Evolutionary conservation across 805 yeast genomes (phyloP).

Genomic region (Pichia deserticola): DNA sequence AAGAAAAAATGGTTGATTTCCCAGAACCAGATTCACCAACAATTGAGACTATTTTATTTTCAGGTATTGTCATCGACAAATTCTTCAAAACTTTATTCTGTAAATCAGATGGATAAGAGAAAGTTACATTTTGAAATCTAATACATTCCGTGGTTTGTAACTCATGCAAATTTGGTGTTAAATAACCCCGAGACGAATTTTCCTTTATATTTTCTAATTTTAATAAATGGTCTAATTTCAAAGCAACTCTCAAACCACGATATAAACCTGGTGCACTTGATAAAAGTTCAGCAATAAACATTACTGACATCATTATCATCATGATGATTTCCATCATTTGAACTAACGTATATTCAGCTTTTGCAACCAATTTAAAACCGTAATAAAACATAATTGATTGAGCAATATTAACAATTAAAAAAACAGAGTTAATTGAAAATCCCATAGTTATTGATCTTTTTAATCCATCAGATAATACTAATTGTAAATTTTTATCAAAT

Average conservation of each 20-base stretch:
- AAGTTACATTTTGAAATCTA: constrained; percentile 38
- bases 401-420: constrained; percentile 47
- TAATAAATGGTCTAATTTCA: constrained; percentile 37
- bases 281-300: constrained; percentile 53
- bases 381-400: constrained; percentile 72
- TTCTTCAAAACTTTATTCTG: constrained; percentile 30
- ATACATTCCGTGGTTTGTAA: constrained; percentile 21
- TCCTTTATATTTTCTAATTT: constrained; percentile 34
- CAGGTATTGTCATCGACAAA: constrained; percentile 35
- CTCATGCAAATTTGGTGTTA: constrained; percentile 20
- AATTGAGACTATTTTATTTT: constrained; percentile 53
- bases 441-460: constrained; percentile 58
- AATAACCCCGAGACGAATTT: neutral
- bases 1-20: constrained; percentile 64
- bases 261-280: constrained; percentile 70
- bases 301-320: constrained; percentile 64
- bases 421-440: constrained; percentile 53
- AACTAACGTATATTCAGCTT: constrained; percentile 44
- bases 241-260: constrained; percentile 71
- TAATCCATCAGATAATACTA: constrained; percentile 34
- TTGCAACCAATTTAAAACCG: constrained; percentile 66
- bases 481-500: constrained; percentile 27
- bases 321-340: constrained; percentile 64
- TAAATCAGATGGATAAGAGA: constrained; percentile 37
- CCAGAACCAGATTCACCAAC: constrained; percentile 91